Percentiles rank a stretch among this genome's conserved stretches.
Evolutionary conservation across 495 filamentous ascomycete species (phyloP).

Genomic region (Penicillium malachiteum): DNA sequence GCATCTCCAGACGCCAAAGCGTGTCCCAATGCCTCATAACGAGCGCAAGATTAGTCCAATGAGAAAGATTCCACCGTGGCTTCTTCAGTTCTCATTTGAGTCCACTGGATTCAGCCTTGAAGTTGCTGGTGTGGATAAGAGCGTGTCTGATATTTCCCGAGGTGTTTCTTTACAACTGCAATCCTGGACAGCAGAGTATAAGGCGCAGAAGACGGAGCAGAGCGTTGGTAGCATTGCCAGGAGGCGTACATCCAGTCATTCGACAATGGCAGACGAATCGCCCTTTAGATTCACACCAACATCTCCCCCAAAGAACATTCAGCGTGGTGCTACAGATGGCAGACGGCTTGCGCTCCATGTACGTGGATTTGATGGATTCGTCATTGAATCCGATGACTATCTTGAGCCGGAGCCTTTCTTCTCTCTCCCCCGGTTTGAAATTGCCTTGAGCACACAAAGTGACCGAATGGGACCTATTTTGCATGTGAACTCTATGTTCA

Average conservation of each 20-base stretch:
- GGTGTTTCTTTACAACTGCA: slow-evolving; percentile 85
- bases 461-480: slow-evolving; percentile 84
- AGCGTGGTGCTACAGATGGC: slow-evolving; percentile 70
- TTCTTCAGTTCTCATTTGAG: slow-evolving; percentile 79
- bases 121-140: slow-evolving; percentile 80
- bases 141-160: slow-evolving; percentile 73
- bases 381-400: slow-evolving; percentile 81
- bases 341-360: slow-evolving; percentile 77
- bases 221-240: slow-evolving; percentile 54
- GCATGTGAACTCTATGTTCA: slow-evolving; percentile 78
- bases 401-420: slow-evolving; percentile 85
- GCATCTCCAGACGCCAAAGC: slow-evolving; percentile 63
- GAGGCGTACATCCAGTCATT: slow-evolving; percentile 57
- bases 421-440: slow-evolving; percentile 80
- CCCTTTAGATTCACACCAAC: slow-evolving; percentile 57
- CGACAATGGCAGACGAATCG: slow-evolving; percentile 51
- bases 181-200: slow-evolving; percentile 89
- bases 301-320: slow-evolving; percentile 57
- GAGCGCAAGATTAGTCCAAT: slow-evolving; percentile 63
- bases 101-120: slow-evolving; percentile 87
- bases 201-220: slow-evolving; percentile 70
- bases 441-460: slow-evolving; percentile 78
- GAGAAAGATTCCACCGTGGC: slow-evolving; percentile 77
- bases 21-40: slow-evolving; percentile 47
- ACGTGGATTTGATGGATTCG: slow-evolving; percentile 80